Evolutionary conservation across 2,329 filamentous ascomycete species (phyloP), one percentile per base, ranked within the genome.

Genomic region (Penicillium sp.): DNA sequence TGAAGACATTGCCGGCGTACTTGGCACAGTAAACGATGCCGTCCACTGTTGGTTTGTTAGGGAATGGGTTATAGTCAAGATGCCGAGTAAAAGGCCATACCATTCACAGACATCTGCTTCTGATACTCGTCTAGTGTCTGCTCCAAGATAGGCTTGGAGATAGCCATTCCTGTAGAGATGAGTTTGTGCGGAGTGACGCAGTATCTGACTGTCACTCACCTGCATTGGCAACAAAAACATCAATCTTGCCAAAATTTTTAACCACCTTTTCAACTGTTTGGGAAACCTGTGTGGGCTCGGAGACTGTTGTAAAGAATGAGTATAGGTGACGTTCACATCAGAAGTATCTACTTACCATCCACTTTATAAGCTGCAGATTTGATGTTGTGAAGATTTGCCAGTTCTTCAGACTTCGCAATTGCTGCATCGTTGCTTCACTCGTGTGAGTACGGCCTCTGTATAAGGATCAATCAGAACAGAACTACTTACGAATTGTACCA

Each of bases 71-170:
- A n/a, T 52, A n/a, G 18, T n/a, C 13, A 18, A 6, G 5, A 9
- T 22, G 1, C 11, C 3, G 11, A 7, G n/a, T 50, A 10, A 14
- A 24, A 10, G 27, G 33, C 10, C 77, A 54, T 67, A 82, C 81
- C 79, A 54, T 85, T 85, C 1, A 85, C 83, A 5, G 80, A 78
- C 74, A 84, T 81, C 59, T 83, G 80, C 58, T 77, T 76, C 36
- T 69, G 71, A 63, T 84, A 85, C 61, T 85, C 82, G 2, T 82
- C 78, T 0, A 85, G 65, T 0, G 77, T 81, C 61, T 81, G 79
- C 51, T 87, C 83, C 1, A 85, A 70, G 14, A 87, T 80, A 0
- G 82, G 79, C 65, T 86, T 85, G 0, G 80, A 83, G 33, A 82
- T 83, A 4, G 79, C 79, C 72, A 82, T 83, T 18, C 81, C 71